phyloP scores from a whole-genome alignment of 73 alveolate genomes.

The Tetrahymena thermophila region DNA sequence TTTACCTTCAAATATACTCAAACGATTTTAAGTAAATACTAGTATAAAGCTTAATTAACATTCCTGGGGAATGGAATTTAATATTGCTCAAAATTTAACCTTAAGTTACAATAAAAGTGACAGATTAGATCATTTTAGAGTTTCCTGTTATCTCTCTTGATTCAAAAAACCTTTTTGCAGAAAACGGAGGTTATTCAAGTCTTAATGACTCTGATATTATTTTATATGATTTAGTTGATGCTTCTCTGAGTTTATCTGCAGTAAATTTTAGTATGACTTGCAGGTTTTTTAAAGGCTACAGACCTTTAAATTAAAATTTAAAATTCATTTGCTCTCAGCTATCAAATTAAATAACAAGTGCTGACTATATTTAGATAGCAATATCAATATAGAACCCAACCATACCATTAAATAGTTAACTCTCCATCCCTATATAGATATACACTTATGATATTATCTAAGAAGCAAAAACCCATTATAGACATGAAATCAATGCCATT shows the following conservation, averaged over 20 bases:
- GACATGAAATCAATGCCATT: background rate
- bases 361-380: background rate
- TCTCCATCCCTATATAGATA: background rate
- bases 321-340: background rate
- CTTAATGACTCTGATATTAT: background rate
- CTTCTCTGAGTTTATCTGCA: background rate
- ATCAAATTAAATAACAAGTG: background rate
- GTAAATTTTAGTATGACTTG: background rate
- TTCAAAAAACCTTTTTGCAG: background rate
- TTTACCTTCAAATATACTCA: background rate
- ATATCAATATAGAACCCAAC: background rate
- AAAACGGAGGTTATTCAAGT: background rate
- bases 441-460: background rate
- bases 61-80: background rate
- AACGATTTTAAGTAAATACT: background rate
- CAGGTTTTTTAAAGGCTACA: background rate
- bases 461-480: background rate
- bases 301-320: background rate
- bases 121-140: background rate
- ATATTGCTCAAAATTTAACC: background rate
- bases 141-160: background rate
- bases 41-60: background rate
- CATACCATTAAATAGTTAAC: background rate
- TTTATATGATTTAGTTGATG: background rate
- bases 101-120: background rate